Conservation (phyloP, 163 green algal species). For the Chlorella variabilis region DNA sequence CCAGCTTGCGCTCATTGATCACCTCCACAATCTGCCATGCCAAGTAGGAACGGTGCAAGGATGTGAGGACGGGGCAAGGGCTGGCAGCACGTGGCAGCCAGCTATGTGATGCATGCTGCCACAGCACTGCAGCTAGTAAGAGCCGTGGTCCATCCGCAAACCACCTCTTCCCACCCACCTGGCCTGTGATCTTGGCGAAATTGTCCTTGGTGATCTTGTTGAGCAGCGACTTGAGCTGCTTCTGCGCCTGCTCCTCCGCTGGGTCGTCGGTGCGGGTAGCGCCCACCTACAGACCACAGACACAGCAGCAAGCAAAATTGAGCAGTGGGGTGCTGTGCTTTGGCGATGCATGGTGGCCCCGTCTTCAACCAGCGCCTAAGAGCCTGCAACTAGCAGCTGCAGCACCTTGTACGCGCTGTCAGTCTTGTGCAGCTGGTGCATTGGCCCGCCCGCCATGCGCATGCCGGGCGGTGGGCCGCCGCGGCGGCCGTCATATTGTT, state of each 20-base stretch:
- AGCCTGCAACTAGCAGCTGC: too few relatives aligned
- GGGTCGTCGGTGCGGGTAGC: conserved; percentile 74
- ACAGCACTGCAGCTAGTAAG: too few relatives aligned
- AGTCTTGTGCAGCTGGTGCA: conserved; percentile 81
- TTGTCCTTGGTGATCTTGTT: conserved; percentile 99
- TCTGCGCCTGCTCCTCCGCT: conserved; percentile 94
- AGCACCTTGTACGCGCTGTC: conserved; percentile 66
- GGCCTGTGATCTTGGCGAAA: conserved; percentile 87
- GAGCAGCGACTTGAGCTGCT: conserved; percentile 91
- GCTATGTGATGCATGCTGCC: too few relatives aligned
- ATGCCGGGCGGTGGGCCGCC: conserved; percentile 45
- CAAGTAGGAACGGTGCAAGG: too few relatives aligned
- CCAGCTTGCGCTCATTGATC: conserved; percentile 77
- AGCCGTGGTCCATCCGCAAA: too few relatives aligned
- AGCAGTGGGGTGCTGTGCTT: too few relatives aligned
- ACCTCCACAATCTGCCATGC: conserved; percentile 63
- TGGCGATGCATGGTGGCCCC: not conserved
- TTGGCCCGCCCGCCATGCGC: conserved; percentile 23
- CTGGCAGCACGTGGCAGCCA: too few relatives aligned
- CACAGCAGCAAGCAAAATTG: not conserved
- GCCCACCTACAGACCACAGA: conserved; percentile 44
- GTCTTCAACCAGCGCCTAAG: too few relatives aligned
- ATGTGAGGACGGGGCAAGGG: too few relatives aligned
- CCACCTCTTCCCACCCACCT: conserved; percentile 55
- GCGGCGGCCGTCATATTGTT: conserved; percentile 36